These are phyloP conservation scores for Phialophora tarda DNA, from an alignment of 2,329 filamentous ascomycete genomes.

Conservation along the genomic window DNA sequence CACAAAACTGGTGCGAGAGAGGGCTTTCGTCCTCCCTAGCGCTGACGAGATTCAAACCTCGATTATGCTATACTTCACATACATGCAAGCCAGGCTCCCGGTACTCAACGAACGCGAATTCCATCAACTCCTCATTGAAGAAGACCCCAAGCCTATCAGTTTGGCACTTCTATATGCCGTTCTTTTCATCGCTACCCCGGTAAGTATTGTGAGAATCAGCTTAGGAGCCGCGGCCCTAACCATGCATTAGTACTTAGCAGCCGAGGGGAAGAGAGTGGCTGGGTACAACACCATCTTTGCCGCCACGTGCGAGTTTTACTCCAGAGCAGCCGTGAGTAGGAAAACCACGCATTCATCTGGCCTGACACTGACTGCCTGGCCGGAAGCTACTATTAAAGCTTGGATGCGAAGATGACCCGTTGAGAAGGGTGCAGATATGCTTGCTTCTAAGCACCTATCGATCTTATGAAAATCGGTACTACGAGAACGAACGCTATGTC, in stretches of 20 bases:
- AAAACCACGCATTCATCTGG: too few species aligned
- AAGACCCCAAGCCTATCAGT: neutral
- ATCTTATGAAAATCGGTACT: neutral
- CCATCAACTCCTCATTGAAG: neutral
- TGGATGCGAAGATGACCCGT: neutral
- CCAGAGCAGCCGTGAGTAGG: neutral
- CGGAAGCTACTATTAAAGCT: neutral
- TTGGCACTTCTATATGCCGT: neutral
- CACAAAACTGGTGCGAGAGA: neutral
- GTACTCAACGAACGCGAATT: neutral
- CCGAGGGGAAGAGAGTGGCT: neutral
- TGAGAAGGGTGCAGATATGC: slow-evolving; percentile 2
- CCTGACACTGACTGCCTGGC: neutral
- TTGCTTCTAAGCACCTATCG: slow-evolving; percentile 5
- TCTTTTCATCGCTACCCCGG: neutral
- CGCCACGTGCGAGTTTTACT: neutral
- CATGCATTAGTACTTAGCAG: neutral
- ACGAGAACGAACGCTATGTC: slow-evolving; percentile 4
- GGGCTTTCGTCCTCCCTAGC: neutral
- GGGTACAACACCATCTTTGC: neutral
- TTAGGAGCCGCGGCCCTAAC: neutral
- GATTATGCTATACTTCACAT: neutral
- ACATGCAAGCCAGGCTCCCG: neutral
- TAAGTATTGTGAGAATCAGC: neutral
- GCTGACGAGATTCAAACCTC: neutral